phyloP scores from a whole-genome alignment of 2,329 filamentous ascomycete genomes.

The Microdochium trichocladiopsis region DNA sequence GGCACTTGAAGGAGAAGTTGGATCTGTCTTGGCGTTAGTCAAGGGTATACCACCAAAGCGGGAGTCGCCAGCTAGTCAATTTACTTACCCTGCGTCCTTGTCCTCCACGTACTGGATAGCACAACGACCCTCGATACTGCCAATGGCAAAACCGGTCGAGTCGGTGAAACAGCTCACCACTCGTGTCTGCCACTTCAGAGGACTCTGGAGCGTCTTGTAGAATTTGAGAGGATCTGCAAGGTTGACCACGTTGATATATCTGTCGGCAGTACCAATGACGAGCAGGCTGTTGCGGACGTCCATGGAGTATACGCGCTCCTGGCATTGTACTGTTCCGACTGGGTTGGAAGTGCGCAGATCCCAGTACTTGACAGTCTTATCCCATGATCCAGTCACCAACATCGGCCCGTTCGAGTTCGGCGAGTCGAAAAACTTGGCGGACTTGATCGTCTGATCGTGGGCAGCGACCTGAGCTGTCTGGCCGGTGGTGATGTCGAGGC shows the following conservation, averaged over 20 bases:
- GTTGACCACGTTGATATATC: conserved; percentile 94
- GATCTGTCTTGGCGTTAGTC: conserved; percentile 37
- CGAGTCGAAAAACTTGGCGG: conserved; percentile 69
- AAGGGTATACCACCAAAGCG: too few relatives aligned
- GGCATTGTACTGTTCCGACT: conserved; percentile 57
- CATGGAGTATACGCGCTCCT: conserved; percentile 84
- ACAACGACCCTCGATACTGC: conserved; percentile 93
- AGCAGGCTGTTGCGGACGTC: conserved; percentile 83
- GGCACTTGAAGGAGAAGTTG: conserved; percentile 99
- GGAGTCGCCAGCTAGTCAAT: too few relatives aligned
- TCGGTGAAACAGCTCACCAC: conserved; percentile 94
- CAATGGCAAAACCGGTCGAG: conserved; percentile 85
- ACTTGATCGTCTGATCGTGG: conserved; percentile 77
- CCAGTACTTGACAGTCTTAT: conserved; percentile 89
- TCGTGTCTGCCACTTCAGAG: conserved; percentile 95
- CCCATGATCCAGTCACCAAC: conserved; percentile 88
- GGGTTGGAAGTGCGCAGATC: conserved; percentile 63
- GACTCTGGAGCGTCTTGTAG: conserved; percentile 94
- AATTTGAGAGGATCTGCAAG: conserved; percentile 81
- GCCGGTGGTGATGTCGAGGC: conserved; percentile 71
- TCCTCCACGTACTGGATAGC: conserved; percentile 98
- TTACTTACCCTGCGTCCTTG: conserved; percentile 66
- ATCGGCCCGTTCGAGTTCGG: conserved; percentile 61
- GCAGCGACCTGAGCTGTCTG: conserved; percentile 69
- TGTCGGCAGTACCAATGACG: conserved; percentile 87